Evolutionary conservation across 225 moss, liverwort and hornwort species (phyloP), one percentile per base, ranked within the genome.

Genomic region (Sphagnum contortum): DNA sequence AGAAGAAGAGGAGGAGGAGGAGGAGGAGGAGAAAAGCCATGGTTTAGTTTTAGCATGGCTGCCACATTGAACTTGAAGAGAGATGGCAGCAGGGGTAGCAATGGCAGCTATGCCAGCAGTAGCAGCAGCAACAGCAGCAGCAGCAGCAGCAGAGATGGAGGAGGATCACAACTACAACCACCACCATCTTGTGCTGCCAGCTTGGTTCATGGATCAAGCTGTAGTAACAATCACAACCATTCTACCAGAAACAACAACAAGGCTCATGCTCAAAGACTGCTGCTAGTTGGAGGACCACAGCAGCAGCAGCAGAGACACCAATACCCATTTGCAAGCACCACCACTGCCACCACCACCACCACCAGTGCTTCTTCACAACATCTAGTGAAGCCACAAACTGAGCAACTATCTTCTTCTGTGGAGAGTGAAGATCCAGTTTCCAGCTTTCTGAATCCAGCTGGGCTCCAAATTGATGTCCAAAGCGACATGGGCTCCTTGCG

Each of bases 401-500:
- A 83, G 62, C 77, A 72, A 44, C 57, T 66, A 2, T 57, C 66
- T 5, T 9, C 73, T 9, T 45, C 44, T 11, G 60, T 61, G 45
- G 69, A 61, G 29, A 60, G 57, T 55, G 83, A 72, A 48, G 71
- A 71, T 50, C 57, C 59, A 29, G 29, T 29, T 6, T 59, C 5
- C 2, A 69, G 66, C 45, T 76, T 44, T 58, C 53, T 65, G 57
- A 65, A 63, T 52, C 66, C 63, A 49, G 59, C 61, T 47, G 67
- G 68, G 45, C 4, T 62, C 49, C 60, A 69, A 57, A 64, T 70
- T 29, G 69, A 67, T 51, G 69, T 70, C 10, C 29, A 29, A 29
- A 73, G 73, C 59, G 80, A 69, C 6, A 65, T 71, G 51, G 71
- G 49, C 61, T 84, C 83, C 58, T 57, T 69, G 66, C 83, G 71